Evolutionary conservation across 208 protist species (phyloP).

Genomic region (Crithidia expoeki): DNA sequence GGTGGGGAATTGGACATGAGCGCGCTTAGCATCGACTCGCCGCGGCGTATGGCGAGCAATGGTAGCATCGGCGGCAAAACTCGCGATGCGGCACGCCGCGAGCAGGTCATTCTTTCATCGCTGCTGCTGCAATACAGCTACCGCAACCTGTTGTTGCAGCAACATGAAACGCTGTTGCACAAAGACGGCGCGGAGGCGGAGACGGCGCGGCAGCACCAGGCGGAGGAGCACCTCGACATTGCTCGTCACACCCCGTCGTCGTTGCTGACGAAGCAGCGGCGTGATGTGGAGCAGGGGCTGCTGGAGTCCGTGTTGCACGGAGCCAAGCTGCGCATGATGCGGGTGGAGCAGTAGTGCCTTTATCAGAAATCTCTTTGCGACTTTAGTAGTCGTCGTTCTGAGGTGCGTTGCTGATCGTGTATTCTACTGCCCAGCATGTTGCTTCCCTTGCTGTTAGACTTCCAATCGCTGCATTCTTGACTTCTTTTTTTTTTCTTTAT

Average conservation of each 20-base stretch:
- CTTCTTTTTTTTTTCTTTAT: neutral
- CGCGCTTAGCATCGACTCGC: constrained; percentile 2
- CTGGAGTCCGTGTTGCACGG: constrained; percentile 57
- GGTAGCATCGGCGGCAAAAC: constrained; percentile 19
- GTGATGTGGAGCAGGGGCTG: constrained; percentile 65
- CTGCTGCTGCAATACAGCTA: constrained; percentile 63
- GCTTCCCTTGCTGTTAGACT: no score
- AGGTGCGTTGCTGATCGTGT: no score
- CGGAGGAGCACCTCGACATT: constrained; percentile 29
- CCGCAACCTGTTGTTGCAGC: constrained; percentile 69
- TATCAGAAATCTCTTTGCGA: neutral
- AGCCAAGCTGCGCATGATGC: constrained; percentile 30
- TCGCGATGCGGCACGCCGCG: constrained; percentile 27
- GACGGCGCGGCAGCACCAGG: constrained; percentile 18
- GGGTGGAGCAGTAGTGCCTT: constrained; percentile 28
- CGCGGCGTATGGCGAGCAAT: neutral
- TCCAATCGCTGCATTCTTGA: neutral
- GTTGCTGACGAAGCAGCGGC: constrained; percentile 63
- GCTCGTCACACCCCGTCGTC: constrained; percentile 31
- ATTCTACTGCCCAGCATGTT: no score
- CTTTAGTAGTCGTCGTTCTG: no score
- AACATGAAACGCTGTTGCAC: constrained; percentile 54
- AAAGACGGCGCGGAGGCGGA: constrained; percentile 33
- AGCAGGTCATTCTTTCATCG: constrained; percentile 52
- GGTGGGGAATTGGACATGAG: constrained; percentile 19